Conservation (phyloP, 78 protist genomes). For the Speleostelium caveatum region DNA sequence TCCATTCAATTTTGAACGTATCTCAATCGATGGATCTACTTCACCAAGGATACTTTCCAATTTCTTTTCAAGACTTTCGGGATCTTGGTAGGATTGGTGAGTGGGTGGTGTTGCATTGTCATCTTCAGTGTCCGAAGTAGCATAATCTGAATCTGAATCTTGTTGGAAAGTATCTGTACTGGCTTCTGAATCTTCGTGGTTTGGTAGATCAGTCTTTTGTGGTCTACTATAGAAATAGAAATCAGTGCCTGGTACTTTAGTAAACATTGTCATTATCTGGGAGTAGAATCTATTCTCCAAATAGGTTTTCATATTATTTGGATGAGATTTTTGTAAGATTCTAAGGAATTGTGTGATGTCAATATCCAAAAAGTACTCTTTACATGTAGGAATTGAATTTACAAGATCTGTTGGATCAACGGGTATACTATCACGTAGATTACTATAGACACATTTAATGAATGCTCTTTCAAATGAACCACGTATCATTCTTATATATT, state of each 20-base stretch:
- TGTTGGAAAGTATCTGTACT: constrained; percentile 2
- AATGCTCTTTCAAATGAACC: constrained; percentile 54
- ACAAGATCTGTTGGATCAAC: constrained; percentile 38
- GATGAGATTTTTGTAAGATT: constrained; percentile 50
- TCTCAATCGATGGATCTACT: constrained; percentile 4
- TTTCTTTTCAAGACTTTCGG: constrained; percentile 16
- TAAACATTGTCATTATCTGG: constrained; percentile 34
- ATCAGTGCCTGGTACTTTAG: constrained; percentile 17
- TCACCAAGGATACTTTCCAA: constrained; percentile 11
- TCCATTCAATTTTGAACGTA: neutral
- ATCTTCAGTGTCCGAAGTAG: constrained; percentile 21
- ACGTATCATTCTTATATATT: constrained; percentile 28
- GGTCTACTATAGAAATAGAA: constrained; percentile 35
- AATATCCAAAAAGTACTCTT: constrained; percentile 71
- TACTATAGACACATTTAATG: constrained; percentile 23
- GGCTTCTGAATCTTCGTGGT: constrained; percentile 6
- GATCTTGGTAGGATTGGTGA: neutral
- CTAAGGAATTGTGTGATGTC: constrained; percentile 56
- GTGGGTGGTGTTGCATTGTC: neutral
- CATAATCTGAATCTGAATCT: constrained; percentile 20
- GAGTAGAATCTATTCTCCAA: constrained; percentile 15
- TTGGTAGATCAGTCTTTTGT: neutral
- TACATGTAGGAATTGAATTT: constrained; percentile 22
- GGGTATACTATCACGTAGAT: constrained; percentile 57
- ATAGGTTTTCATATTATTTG: constrained; percentile 18